Percentiles rank a stretch among this genome's conserved stretches.
These are phyloP conservation scores for Cryptococcus hybrid DNA, from an alignment of 1,284 basidiomycete genomes.

Conservation along the genomic window DNA sequence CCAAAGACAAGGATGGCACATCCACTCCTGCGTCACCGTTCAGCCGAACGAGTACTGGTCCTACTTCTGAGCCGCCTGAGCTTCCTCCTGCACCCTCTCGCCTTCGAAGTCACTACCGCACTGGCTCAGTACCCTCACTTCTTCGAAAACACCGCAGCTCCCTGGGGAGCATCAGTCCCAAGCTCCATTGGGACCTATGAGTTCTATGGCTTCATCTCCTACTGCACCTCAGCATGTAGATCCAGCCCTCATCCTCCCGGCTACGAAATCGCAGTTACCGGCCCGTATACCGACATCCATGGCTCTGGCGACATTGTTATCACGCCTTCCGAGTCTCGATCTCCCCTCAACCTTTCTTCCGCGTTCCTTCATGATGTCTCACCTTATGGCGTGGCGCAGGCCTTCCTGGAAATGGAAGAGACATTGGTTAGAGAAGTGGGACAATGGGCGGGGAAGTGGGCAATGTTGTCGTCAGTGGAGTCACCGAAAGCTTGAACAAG, in stretches of 20 bases:
- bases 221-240: too few relatives aligned
- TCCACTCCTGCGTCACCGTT: neutral
- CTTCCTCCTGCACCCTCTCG: neutral
- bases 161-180: neutral
- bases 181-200: too few relatives aligned
- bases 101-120: neutral
- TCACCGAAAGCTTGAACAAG: constrained; percentile 15
- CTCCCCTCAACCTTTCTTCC: constrained; percentile 16
- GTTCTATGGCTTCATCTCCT: too few relatives aligned
- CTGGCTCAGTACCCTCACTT: neutral
- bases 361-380: constrained; percentile 29
- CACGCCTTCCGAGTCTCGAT: neutral
- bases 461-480: constrained; percentile 16
- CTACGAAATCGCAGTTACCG: neutral
- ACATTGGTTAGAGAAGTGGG: constrained; percentile 19
- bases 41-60: neutral
- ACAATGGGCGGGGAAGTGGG: constrained; percentile 29
- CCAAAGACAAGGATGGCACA: neutral
- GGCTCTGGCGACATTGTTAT: neutral
- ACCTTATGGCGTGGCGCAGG: constrained; percentile 27
- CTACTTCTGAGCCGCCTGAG: neutral
- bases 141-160: neutral
- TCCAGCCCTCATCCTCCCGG: neutral
- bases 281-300: neutral
- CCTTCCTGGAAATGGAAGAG: constrained; percentile 27